phyloP scores from a whole-genome alignment of 1,284 basidiomycete genomes.

The Trichosporon coremiiforme region DNA sequence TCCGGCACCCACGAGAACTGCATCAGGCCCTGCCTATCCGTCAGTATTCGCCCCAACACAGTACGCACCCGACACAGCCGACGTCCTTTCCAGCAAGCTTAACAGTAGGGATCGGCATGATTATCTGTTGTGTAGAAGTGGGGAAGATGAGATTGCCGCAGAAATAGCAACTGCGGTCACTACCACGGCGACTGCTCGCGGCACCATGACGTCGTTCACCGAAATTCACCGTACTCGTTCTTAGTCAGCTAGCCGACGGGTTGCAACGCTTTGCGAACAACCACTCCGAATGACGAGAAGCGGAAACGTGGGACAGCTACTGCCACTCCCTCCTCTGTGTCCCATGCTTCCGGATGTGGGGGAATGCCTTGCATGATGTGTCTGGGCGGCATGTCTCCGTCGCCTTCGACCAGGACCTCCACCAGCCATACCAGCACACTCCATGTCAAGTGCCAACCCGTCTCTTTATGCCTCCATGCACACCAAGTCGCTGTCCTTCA shows the following conservation, averaged over 20 bases:
- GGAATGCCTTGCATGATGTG: no score
- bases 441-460: not conserved
- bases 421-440: not conserved
- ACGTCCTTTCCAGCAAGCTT: conserved; percentile 44
- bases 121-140: conserved; percentile 15
- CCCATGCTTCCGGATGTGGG: no score
- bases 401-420: not conserved
- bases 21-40: conserved; percentile 60
- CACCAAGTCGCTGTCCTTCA: no score
- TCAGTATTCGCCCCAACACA: not conserved
- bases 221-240: not conserved
- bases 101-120: conserved; percentile 37
- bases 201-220: conserved; percentile 12
- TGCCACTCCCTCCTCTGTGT: no score
- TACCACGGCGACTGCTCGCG: not conserved
- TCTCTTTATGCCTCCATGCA: no score
- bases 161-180: not conserved
- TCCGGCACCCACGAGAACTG: conserved; percentile 61
- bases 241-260: not conserved
- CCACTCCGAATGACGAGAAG: not conserved
- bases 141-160: not conserved
- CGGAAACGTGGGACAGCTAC: no score
- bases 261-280: not conserved
- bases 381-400: no score
- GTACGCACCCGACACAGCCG: conserved; percentile 42